phyloP scores from a whole-genome alignment of 2,329 filamentous ascomycete species.

The Xylariaceae sp. region DNA sequence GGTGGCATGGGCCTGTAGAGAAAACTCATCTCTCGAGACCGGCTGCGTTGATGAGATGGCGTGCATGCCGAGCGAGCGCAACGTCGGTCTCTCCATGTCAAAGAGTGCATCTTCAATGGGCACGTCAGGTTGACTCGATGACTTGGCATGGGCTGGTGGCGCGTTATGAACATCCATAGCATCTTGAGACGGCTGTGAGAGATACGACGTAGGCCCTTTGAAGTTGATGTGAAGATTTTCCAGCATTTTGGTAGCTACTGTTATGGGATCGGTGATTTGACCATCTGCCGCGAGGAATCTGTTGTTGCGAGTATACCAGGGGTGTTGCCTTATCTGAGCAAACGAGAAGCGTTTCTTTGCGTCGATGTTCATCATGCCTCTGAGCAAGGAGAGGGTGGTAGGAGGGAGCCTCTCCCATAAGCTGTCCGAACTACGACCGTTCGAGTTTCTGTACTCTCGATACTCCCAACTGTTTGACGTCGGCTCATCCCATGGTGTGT shows the following conservation, averaged over 20 bases:
- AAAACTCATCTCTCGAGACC: constrained; percentile 36
- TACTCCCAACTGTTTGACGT: constrained; percentile 86
- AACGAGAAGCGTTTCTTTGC: constrained; percentile 76
- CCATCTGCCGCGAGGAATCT: constrained; percentile 72
- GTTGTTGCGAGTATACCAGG: constrained; percentile 89
- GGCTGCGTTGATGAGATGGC: constrained; percentile 52
- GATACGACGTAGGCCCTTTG: constrained; percentile 48
- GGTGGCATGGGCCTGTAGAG: constrained; percentile 34
- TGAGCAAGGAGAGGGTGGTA: constrained; percentile 74
- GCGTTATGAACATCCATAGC: constrained; percentile 68
- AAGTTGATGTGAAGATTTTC: constrained; percentile 89
- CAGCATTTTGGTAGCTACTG: constrained; percentile 91
- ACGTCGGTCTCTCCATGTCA: constrained; percentile 79
- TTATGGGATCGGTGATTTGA: constrained; percentile 72
- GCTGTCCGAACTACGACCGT: constrained; percentile 78
- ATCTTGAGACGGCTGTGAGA: constrained; percentile 43
- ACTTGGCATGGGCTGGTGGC: constrained; percentile 49
- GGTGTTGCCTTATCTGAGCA: constrained; percentile 81
- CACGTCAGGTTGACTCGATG: constrained; percentile 83
- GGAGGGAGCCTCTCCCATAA: constrained; percentile 78
- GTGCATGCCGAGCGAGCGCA: constrained; percentile 48
- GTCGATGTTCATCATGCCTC: constrained; percentile 90
- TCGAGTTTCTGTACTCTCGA: constrained; percentile 76
- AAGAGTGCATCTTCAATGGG: constrained; percentile 72
- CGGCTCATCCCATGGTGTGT: constrained; percentile 97